These are phyloP conservation scores for Clarireedia monteithiana DNA, from an alignment of 2,329 filamentous ascomycete genomes.

Conservation along the genomic window DNA sequence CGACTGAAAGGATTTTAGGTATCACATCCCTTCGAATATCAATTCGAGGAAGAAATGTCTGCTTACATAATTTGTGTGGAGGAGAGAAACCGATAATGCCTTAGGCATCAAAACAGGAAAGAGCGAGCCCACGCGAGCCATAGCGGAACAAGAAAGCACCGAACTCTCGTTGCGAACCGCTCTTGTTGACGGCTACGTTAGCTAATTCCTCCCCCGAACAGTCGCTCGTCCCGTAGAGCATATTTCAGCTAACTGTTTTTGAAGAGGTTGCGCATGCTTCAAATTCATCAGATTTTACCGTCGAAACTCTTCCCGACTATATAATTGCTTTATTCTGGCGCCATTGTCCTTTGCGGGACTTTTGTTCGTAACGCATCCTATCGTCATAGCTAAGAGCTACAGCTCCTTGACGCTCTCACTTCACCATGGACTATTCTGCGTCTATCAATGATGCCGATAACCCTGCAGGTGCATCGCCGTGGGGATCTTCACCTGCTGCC, in stretches of 20 bases:
- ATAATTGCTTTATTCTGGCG: slow-evolving; percentile 6
- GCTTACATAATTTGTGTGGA: no score
- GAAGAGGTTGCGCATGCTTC: slow-evolving; percentile 4
- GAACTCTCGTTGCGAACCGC: not conserved
- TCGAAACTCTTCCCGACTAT: not conserved
- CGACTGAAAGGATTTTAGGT: no score
- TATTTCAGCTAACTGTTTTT: not conserved
- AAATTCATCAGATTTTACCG: not conserved
- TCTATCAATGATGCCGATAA: slow-evolving; percentile 50
- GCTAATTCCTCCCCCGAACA: not conserved
- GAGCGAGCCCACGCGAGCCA: not conserved
- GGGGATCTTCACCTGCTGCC: slow-evolving; percentile 36
- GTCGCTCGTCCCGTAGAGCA: not conserved
- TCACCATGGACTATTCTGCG: slow-evolving; percentile 57
- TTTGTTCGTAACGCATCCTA: not conserved
- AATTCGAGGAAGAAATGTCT: no score
- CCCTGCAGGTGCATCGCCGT: slow-evolving; percentile 52
- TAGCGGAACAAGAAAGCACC: not conserved
- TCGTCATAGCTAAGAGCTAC: slow-evolving; percentile 11
- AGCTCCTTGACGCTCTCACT: slow-evolving; percentile 6
- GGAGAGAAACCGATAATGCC: no score
- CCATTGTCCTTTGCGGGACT: not conserved
- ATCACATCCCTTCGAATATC: no score
- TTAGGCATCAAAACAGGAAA: not conserved
- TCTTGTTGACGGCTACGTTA: slow-evolving; percentile 4